These are phyloP conservation scores for Colletotrichum sublineola DNA, from an alignment of 2,329 filamentous ascomycete species.

Conservation along the genomic window DNA sequence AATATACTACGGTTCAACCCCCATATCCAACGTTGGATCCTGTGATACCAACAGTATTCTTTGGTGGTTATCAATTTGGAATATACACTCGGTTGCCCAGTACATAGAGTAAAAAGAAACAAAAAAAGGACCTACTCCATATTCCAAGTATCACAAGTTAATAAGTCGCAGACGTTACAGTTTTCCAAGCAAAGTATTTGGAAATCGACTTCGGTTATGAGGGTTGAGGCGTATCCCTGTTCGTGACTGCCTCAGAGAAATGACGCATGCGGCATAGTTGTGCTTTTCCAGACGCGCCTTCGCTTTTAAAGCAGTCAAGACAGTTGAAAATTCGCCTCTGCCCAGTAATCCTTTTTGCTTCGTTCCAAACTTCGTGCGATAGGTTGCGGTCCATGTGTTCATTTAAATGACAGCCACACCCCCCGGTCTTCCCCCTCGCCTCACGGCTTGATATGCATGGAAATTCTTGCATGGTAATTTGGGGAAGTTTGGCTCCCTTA, in stretches of 20 bases:
- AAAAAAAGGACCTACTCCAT: too few species aligned
- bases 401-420: constrained; percentile 34
- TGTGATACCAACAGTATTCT: too few species aligned
- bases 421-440: too few species aligned
- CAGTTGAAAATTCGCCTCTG: constrained; percentile 38
- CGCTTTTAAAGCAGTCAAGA: constrained; percentile 40
- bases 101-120: too few species aligned
- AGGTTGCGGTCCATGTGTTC: constrained; percentile 24
- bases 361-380: constrained; percentile 21
- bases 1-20: too few species aligned
- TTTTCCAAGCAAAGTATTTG: not conserved
- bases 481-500: constrained; percentile 27
- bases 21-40: too few species aligned
- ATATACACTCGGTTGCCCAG: not conserved
- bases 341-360: constrained; percentile 35
- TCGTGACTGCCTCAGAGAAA: not conserved
- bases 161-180: not conserved
- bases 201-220: not conserved
- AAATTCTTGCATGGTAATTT: constrained; percentile 31
- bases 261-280: constrained; percentile 15
- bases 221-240: too few species aligned
- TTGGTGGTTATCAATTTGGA: too few species aligned
- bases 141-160: not conserved
- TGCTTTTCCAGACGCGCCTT: not conserved
- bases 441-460: too few species aligned